Base-by-base conservation (phyloP, 306 rosid genomes). In the Hylodesmum podocarpum region DNA sequence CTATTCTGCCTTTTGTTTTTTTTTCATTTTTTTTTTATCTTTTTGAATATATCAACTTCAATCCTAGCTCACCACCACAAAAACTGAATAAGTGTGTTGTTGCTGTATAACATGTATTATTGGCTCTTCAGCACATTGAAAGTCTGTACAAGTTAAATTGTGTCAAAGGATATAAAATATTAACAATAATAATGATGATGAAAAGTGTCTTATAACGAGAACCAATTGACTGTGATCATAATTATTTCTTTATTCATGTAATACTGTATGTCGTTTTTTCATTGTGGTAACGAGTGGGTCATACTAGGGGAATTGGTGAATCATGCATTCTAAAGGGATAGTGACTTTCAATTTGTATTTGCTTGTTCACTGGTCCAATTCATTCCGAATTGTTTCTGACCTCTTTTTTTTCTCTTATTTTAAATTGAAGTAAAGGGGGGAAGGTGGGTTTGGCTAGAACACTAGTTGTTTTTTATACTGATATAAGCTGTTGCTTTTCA, bases 21-120 rank as follows among this genome's bases (percentile, higher is more conserved):
- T 37, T 66, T 63, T 5, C 63, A 0, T 34, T 3, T 10, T 14
- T 44, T 15, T 9, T 57, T 5, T 4, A 5, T 25, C 11, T 2
- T 27, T 46, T 62, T 44, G 24, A 57, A 18, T 41, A 63, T 28
- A 69, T 77, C 50, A 67, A 77, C 69, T 41, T 77, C 59, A 67
- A 13, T 29, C 43, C 68, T 46, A 53, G 18, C 57, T 25, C 41
- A 66, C 61, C 61, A n/a, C 34, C 34, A 7, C 22, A 66, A 67
- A 64, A 34, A 27, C 28, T 6, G 8, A 57, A 43, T 15, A 4
- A 13, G 11, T 29, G 50, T 15, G 37, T n/a, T 44, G 4, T 43
- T 1, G 39, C 43, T 28, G 36, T 54, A 28, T 68, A 67, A 43
- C 33, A 55, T 29, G 13, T 15, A 6, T 66, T 29, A 14, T 12